Conservation (phyloP, 2,329 filamentous ascomycete genomes). For the Penicillium corylophilum region DNA sequence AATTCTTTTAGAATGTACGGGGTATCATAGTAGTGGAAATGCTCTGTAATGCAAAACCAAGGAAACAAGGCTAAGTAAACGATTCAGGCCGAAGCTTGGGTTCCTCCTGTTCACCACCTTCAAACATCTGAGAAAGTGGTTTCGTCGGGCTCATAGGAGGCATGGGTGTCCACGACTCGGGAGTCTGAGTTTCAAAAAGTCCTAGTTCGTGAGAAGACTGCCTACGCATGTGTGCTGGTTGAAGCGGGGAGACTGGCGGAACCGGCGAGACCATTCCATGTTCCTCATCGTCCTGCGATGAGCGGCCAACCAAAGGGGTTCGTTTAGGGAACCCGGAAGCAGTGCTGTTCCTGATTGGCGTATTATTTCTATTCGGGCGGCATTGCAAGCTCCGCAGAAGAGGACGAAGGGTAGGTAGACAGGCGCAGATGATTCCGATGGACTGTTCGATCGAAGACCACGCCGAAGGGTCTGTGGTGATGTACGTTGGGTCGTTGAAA, state of each 20-base stretch:
- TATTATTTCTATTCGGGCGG: background rate
- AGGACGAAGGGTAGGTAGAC: conserved; percentile 29
- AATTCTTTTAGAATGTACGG: background rate
- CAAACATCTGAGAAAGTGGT: background rate
- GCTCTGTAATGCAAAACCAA: background rate
- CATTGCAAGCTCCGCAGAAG: conserved; percentile 18
- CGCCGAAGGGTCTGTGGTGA: conserved; percentile 17
- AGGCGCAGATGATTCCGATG: conserved; percentile 28
- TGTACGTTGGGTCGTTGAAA: conserved; percentile 17
- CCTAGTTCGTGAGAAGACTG: background rate
- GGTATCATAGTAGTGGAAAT: background rate
- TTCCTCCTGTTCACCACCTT: background rate
- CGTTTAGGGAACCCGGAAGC: background rate
- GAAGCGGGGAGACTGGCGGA: background rate
- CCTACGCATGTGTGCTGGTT: background rate
- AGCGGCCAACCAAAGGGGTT: background rate
- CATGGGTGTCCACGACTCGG: background rate
- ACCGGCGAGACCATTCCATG: background rate
- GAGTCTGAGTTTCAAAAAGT: background rate
- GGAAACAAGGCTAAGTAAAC: conserved; percentile 1
- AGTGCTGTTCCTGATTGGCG: background rate
- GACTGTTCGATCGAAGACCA: conserved; percentile 33
- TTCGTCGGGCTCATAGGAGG: background rate
- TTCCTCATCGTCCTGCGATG: conserved; percentile 8
- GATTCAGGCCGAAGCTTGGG: conserved; percentile 1